These are phyloP conservation scores for Mrakia gelida DNA, from an alignment of 768 basidiomycete genomes.

Conservation along the genomic window DNA sequence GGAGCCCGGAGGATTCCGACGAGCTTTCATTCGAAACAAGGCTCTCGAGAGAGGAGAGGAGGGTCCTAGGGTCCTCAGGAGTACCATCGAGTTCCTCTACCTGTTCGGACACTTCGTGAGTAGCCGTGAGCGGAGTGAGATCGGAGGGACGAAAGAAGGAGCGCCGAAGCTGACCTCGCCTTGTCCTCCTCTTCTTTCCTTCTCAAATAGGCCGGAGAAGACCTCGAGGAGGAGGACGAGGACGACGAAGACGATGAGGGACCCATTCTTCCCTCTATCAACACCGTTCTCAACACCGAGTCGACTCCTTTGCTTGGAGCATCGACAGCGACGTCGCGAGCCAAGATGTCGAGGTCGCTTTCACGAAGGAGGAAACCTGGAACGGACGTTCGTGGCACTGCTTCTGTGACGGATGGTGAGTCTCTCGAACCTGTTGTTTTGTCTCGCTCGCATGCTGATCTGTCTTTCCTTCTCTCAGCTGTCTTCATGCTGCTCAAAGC, in stretches of 20 bases:
- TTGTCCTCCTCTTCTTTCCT: too few species aligned
- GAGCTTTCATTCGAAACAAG: constrained; percentile 74
- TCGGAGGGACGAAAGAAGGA: background rate
- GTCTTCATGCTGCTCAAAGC: constrained; percentile 32
- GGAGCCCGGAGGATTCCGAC: constrained; percentile 88
- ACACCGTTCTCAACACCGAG: constrained; percentile 34
- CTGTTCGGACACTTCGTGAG: constrained; percentile 95
- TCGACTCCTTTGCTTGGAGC: constrained; percentile 38
- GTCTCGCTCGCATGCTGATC: background rate
- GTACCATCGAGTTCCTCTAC: constrained; percentile 90
- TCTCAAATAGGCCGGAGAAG: constrained; percentile 70
- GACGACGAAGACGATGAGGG: constrained; percentile 62
- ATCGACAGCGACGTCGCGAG: background rate
- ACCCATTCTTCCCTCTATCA: background rate
- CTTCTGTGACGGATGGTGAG: constrained; percentile 25
- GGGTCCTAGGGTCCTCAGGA: constrained; percentile 60
- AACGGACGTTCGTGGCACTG: constrained; percentile 23
- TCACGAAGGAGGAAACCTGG: constrained; percentile 23
- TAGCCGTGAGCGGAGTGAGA: constrained; percentile 29
- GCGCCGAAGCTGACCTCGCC: background rate
- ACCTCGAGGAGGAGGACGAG: constrained; percentile 75
- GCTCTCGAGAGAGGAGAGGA: constrained; percentile 63
- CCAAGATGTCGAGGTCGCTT: constrained; percentile 21
- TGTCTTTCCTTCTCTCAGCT: background rate
- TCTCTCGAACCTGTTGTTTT: background rate